Evolutionary conservation across 2,329 filamentous ascomycete genomes (phyloP), one percentile per base, ranked within the genome.

Genomic region (Didymella keratinophila): DNA sequence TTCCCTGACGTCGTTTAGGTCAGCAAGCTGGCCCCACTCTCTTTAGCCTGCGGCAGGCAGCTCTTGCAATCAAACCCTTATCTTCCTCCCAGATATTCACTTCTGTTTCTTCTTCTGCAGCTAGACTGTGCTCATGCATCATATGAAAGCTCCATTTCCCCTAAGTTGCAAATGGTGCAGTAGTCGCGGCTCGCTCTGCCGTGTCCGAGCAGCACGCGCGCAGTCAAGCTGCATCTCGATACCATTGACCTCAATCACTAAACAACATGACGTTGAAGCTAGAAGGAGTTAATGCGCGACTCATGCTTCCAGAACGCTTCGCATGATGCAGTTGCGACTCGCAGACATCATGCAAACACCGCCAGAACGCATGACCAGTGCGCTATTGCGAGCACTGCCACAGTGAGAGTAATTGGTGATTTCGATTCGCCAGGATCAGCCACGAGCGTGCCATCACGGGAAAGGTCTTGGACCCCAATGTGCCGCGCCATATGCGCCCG

Each of bases 301-400:
- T 27, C 7, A 27, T 2, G 12, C 30, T 46, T 58, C 50, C 46
- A 46, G 56, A 54, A 37, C 46, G 28, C 18, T 23, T 34, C 43
- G 20, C 18, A 16, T 34, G 10, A 42, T 41, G 34, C 46, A 51
- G 16, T 42, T 34, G 12, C 11, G 27, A 36, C 36, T 42, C 36
- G 41, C 56, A 51, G 34, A 32, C 32, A 46, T 32, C 41, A 54
- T 51, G 50, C 56, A 42, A 58, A 58, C 41, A 46, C 50, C 56
- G 50, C 50, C 45, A 58, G 56, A 58, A 58, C 56, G 56, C 50
- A 58, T 58, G 56, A 58, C 56, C 56, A 54, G 39, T 58, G 56
- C 56, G 25, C 50, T n/a, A n/a, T n/a, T n/a, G n/a, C n/a, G n/a
- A n/a, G n/a, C 56, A 58, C 56, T 50, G 56, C 56, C 56, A 53